Base-by-base conservation (phyloP, 2,329 filamentous ascomycete genomes). In the Penicillium thymicola region DNA sequence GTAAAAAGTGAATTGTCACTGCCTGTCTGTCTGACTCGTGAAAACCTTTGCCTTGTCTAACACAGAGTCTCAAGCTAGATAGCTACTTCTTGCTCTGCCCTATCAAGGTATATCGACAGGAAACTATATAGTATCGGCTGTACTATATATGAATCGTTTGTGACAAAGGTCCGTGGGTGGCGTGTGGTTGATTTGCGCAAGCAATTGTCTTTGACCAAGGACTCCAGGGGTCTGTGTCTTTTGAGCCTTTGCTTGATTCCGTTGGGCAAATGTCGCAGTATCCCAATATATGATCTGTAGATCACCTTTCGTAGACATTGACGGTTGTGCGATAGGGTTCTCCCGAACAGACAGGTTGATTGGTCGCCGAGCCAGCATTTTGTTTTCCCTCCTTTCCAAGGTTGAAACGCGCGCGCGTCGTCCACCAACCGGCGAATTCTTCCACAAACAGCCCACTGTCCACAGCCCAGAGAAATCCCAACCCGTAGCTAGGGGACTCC, bases 31-130 rank as follows among this genome's bases (percentile, higher is more conserved):
- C 64, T 69, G 69, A 65, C 63, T 66, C 66, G 69, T 30, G 67
- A 65, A 65, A 68, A 69, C 64, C 66, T 70, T 60, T 76, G 78
- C 75, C 54, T 78, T 87, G 84, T 88, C 86, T 87, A 89, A 89
- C 85, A 85, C 85, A 85, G 83, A 86, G 71, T 76, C 76, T 76
- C 82, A 84, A 85, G 84, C 86, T 89, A 89, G 84, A 82, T 67
- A 65, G 72, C 72, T 75, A 81, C 73, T 76, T 78, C 78, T 75
- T 79, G 79, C 69, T 79, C 79, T 81, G 83, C 79, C 83, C 82
- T 86, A 86, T 84, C 79, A 85, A 85, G 81, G 84, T 83, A 82
- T 85, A 83, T 85, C 82, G 82, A 85, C 81, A 85, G 80, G 79
- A 81, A 82, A 82, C 81, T 85, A 84, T 83, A 82, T 81, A 81